A percentile compares a stretch with the other conserved stretches of the same genome.
Conservation (phyloP, 306 rosid species). For the Crataegus laevigata region DNA sequence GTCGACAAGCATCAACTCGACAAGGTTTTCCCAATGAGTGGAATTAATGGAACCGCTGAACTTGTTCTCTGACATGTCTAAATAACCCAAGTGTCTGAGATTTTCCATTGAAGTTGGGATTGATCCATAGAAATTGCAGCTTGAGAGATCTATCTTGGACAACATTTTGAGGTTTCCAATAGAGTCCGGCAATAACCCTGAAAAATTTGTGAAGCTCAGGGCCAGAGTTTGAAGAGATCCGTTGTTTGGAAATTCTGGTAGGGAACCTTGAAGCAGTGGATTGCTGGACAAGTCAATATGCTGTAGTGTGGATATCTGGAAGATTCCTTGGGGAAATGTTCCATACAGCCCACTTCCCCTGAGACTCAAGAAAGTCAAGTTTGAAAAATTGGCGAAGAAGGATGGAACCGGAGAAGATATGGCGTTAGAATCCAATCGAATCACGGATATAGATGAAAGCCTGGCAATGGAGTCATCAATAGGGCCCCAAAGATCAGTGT, state of each 20-base stretch:
- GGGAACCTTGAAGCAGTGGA: not conserved
- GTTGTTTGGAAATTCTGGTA: not conserved
- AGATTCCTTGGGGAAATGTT: not conserved
- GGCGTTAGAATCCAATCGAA: not conserved
- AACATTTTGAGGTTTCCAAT: not conserved
- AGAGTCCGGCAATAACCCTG: not conserved
- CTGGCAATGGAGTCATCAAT: not conserved
- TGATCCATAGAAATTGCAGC: not conserved
- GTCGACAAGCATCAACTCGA: not conserved
- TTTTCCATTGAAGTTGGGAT: not conserved
- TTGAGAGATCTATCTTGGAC: not conserved
- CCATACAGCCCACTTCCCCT: not conserved
- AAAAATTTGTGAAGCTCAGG: not conserved
- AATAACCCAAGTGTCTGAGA: not conserved
- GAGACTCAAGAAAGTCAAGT: not conserved
- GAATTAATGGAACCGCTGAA: not conserved
- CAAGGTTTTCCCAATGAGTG: not conserved
- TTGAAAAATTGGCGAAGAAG: not conserved
- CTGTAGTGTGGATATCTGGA: not conserved
- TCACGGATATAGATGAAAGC: not conserved
- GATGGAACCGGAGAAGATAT: not conserved
- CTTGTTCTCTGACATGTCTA: not conserved
- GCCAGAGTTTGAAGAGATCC: not conserved
- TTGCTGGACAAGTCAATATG: not conserved
- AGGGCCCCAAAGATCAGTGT: not conserved